phyloP scores from a whole-genome alignment of 352 stramenopile genomes.

The Phytopythium ostracodes region DNA sequence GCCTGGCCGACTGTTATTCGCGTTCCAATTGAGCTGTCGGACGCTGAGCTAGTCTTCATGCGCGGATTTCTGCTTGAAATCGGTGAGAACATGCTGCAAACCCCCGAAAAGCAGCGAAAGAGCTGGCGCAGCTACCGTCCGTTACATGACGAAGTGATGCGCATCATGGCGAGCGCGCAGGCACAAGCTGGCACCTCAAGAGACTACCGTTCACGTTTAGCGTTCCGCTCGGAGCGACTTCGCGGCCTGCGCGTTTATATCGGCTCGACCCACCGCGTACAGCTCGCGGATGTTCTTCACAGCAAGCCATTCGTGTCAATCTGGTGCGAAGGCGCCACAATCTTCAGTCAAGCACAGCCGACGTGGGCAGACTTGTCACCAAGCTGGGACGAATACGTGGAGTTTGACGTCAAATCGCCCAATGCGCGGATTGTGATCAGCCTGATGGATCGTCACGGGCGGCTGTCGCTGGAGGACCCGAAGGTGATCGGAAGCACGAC shows the following conservation, averaged over 20 bases:
- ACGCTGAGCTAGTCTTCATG: slow-evolving; percentile 27
- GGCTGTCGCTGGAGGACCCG: slow-evolving; percentile 16
- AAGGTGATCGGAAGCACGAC: slow-evolving; percentile 37
- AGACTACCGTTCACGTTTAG: background rate
- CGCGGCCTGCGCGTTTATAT: slow-evolving; percentile 40
- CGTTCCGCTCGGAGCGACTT: slow-evolving; percentile 22
- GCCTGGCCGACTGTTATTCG: slow-evolving; percentile 23
- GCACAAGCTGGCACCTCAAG: background rate
- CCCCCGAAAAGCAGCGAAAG: slow-evolving; percentile 16
- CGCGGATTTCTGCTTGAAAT: slow-evolving; percentile 31
- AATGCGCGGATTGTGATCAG: slow-evolving; percentile 35
- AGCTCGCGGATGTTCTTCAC: slow-evolving; percentile 33
- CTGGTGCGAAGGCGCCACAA: slow-evolving; percentile 34
- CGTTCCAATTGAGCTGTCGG: slow-evolving; percentile 26
- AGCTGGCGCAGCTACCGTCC: slow-evolving; percentile 44
- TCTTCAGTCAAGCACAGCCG: slow-evolving; percentile 23
- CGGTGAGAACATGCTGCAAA: slow-evolving; percentile 27
- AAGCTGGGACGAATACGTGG: slow-evolving; percentile 57
- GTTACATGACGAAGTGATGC: slow-evolving; percentile 41
- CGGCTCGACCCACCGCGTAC: slow-evolving; percentile 35
- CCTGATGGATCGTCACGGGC: slow-evolving; percentile 33
- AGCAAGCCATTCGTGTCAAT: slow-evolving; percentile 47
- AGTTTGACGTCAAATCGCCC: slow-evolving; percentile 38
- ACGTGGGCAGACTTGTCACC: slow-evolving; percentile 59
- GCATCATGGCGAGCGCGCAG: slow-evolving; percentile 11